phyloP scores from a whole-genome alignment of 2,329 filamentous ascomycete species.

The Orbilia ellipsospora region DNA sequence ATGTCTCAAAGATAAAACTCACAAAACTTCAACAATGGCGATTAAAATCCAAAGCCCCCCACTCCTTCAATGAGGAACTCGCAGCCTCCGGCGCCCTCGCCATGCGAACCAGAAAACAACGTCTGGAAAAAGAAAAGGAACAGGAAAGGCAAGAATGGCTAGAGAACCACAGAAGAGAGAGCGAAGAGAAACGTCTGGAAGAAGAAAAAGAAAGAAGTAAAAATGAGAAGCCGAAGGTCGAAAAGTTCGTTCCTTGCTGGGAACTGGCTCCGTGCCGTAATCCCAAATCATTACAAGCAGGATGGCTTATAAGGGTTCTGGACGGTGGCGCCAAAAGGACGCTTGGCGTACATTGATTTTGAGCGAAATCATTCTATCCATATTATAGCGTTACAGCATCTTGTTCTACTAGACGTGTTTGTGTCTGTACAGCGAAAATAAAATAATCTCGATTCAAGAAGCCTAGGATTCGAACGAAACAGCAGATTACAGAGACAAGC shows the following conservation, averaged over 20 bases:
- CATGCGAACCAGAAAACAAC: conserved; percentile 18
- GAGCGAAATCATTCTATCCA: too few species aligned
- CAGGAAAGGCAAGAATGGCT: conserved; percentile 22
- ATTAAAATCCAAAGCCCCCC: too few species aligned
- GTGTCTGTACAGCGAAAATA: too few species aligned
- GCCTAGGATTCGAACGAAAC: too few species aligned
- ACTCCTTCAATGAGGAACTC: too few species aligned
- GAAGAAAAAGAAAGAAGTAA: background rate
- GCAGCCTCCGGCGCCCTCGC: too few species aligned
- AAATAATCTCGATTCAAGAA: too few species aligned
- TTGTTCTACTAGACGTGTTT: too few species aligned
- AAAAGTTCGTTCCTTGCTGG: conserved; percentile 19
- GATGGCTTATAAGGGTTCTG: conserved; percentile 29
- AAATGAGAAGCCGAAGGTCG: background rate
- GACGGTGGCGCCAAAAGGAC: background rate
- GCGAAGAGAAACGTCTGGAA: background rate
- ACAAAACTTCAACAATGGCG: too few species aligned
- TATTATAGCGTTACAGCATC: too few species aligned
- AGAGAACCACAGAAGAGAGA: background rate
- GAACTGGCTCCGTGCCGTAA: background rate
- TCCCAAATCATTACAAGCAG: background rate
- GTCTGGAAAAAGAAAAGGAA: conserved; percentile 13
- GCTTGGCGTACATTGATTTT: background rate
- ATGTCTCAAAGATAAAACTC: too few species aligned
- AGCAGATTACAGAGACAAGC: too few species aligned